A percentile compares a stretch with the other conserved stretches of the same genome.
Evolutionary conservation across 2,329 filamentous ascomycete genomes (phyloP).

Genomic region (Clarireedia paspali): DNA sequence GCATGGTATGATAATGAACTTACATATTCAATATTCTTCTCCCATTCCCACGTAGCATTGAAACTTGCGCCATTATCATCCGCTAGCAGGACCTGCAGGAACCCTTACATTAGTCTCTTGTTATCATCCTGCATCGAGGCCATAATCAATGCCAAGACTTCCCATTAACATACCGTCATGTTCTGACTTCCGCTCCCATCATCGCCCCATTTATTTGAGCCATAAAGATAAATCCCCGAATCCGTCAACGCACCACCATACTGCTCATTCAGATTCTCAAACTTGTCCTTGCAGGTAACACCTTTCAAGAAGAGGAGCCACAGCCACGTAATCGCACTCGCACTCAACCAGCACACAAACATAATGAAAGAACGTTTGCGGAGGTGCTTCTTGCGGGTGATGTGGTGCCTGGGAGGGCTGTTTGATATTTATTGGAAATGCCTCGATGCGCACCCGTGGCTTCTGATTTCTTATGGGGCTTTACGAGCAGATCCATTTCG

Average conservation of each 20-base stretch:
- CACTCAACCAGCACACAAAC: neutral
- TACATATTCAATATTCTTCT: conserved; percentile 5
- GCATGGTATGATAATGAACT: neutral
- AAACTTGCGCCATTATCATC: conserved; percentile 7
- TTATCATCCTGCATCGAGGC: neutral
- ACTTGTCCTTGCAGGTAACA: neutral
- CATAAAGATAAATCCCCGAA: neutral
- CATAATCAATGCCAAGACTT: too few species aligned
- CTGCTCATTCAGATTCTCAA: neutral
- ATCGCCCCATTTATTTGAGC: conserved; percentile 6
- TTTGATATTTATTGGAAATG: neutral
- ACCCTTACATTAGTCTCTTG: neutral
- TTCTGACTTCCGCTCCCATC: conserved; percentile 8
- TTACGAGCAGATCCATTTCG: neutral
- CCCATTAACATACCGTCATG: conserved; percentile 2
- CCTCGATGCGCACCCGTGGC: neutral
- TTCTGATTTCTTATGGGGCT: neutral
- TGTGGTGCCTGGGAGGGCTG: neutral
- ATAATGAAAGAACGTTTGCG: neutral
- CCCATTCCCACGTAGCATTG: conserved; percentile 5
- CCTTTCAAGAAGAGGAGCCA: neutral
- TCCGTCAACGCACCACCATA: conserved; percentile 3
- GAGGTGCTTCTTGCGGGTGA: too few species aligned
- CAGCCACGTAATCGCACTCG: neutral
- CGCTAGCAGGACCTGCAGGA: neutral